A percentile compares a stretch with the other conserved stretches of the same genome.
These are phyloP conservation scores for Trichosporon coremiiforme DNA, from an alignment of 1,284 basidiomycete genomes.

Conservation along the genomic window DNA sequence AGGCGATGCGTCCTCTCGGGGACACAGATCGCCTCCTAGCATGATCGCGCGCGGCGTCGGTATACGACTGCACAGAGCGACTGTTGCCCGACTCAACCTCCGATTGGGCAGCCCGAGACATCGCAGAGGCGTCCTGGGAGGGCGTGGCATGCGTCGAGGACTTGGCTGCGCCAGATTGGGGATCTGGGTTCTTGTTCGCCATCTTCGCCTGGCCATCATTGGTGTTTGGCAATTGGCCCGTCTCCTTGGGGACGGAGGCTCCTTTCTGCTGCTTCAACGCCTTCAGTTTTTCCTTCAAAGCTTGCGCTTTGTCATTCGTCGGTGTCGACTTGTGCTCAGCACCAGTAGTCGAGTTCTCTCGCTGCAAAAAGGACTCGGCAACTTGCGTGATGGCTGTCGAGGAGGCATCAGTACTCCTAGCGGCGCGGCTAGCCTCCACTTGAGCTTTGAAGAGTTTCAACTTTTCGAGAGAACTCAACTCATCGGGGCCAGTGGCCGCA, in stretches of 20 bases:
- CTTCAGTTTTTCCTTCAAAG: constrained; percentile 25
- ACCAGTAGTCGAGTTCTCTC: background rate
- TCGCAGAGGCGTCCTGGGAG: too few relatives aligned
- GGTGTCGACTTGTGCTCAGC: background rate
- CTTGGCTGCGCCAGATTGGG: too few relatives aligned
- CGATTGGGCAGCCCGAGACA: too few relatives aligned
- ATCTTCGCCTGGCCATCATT: too few relatives aligned
- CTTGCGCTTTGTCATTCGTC: constrained; percentile 6
- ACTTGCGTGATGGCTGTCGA: constrained; percentile 5
- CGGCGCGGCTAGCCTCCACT: constrained; percentile 27
- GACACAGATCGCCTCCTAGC: background rate
- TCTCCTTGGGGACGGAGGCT: too few relatives aligned
- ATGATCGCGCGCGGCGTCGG: background rate
- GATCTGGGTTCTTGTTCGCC: too few relatives aligned
- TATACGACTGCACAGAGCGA: background rate
- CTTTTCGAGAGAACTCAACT: constrained; percentile 31
- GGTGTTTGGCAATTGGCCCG: too few relatives aligned
- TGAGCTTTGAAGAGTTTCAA: constrained; percentile 32
- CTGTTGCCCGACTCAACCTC: background rate
- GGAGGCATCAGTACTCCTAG: constrained; percentile 1
- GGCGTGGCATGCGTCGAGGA: too few relatives aligned
- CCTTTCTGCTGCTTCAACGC: constrained; percentile 17
- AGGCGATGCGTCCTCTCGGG: background rate
- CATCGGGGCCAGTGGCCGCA: background rate
- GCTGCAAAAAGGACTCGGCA: constrained; percentile 28